Percentiles rank a stretch among this genome's conserved stretches.
Evolutionary conservation across 1,284 basidiomycete species (phyloP).

Genomic region (Porodaedalea pini): DNA sequence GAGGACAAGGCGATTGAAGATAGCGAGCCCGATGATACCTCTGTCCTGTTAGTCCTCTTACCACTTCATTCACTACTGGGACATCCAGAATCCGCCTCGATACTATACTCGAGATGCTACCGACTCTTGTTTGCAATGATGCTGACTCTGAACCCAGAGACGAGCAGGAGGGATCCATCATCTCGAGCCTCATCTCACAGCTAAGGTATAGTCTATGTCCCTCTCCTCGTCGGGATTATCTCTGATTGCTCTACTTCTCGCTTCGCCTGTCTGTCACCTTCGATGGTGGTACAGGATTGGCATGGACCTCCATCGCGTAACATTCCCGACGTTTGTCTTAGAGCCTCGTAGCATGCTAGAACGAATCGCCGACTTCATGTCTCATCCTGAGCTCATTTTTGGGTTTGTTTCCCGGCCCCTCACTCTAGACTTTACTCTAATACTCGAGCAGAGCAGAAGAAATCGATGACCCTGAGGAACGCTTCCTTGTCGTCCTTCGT

Average conservation of each 20-base stretch:
- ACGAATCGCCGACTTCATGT: constrained; percentile 98
- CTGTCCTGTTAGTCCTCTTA: constrained; percentile 63
- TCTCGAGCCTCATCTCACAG: constrained; percentile 78
- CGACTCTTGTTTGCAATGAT: constrained; percentile 19
- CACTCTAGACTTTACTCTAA: constrained; percentile 21
- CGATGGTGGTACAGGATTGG: constrained; percentile 59
- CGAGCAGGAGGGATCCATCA: constrained; percentile 79
- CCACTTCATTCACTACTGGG: neutral
- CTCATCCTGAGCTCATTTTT: constrained; percentile 96
- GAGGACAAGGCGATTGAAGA: constrained; percentile 72
- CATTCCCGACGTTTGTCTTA: constrained; percentile 91
- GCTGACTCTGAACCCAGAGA: constrained; percentile 42
- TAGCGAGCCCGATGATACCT: constrained; percentile 79
- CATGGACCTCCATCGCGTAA: constrained; percentile 94
- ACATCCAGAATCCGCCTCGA: constrained; percentile 14
- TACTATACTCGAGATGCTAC: constrained; percentile 28
- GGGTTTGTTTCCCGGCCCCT: constrained; percentile 55
- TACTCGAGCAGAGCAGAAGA: constrained; percentile 58
- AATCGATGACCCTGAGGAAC: constrained; percentile 78
- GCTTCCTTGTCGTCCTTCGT: constrained; percentile 88
- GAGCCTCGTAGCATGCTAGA: constrained; percentile 93
- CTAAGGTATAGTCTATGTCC: constrained; percentile 52
- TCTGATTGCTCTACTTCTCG: neutral
- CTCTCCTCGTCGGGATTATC: neutral
- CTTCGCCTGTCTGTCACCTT: neutral